These are phyloP conservation scores for Hericium erinaceus DNA, from an alignment of 768 basidiomycete genomes.

Conservation along the genomic window DNA sequence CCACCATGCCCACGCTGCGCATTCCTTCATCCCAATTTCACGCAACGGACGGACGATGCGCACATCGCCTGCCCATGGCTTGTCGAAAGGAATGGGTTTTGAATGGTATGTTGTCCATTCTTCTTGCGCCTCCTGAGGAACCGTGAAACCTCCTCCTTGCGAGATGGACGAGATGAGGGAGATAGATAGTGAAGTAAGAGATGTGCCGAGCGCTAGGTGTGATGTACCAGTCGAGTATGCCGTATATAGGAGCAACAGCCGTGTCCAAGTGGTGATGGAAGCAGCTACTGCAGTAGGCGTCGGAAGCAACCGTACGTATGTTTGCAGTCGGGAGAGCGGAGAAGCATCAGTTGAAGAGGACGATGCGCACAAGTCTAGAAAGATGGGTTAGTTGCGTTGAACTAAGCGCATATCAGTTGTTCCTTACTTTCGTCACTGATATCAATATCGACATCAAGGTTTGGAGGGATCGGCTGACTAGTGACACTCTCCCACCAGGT, in stretches of 20 bases:
- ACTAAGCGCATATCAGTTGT: too few species aligned
- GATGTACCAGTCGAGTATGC: conserved; percentile 52
- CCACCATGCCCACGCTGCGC: conserved; percentile 74
- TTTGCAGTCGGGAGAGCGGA: conserved; percentile 27
- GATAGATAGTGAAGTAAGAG: conserved; percentile 69
- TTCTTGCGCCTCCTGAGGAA: conserved; percentile 62
- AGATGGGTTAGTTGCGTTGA: conserved; percentile 8
- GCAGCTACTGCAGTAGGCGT: conserved; percentile 62
- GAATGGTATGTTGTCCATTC: conserved; percentile 41
- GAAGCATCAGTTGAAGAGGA: conserved; percentile 3
- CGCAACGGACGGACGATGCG: conserved; percentile 58
- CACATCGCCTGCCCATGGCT: conserved; percentile 21
- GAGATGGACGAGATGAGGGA: conserved; percentile 65
- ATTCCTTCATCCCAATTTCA: conserved; percentile 74
- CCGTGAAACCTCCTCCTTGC: conserved; percentile 66
- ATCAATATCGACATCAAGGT: conserved; percentile 32
- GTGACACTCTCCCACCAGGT: conserved; percentile 54
- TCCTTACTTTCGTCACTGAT: conserved; percentile 42
- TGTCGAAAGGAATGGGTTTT: conserved; percentile 7
- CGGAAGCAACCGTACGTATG: conserved; percentile 58
- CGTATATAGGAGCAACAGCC: conserved; percentile 63
- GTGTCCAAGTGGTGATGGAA: conserved; percentile 48
- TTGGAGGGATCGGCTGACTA: conserved; percentile 16
- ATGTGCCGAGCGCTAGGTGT: conserved; percentile 71
- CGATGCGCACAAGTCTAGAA: conserved; percentile 13